Evolutionary conservation across 2,329 filamentous ascomycete species (phyloP).

Genomic region (Trichoderma sp.): DNA sequence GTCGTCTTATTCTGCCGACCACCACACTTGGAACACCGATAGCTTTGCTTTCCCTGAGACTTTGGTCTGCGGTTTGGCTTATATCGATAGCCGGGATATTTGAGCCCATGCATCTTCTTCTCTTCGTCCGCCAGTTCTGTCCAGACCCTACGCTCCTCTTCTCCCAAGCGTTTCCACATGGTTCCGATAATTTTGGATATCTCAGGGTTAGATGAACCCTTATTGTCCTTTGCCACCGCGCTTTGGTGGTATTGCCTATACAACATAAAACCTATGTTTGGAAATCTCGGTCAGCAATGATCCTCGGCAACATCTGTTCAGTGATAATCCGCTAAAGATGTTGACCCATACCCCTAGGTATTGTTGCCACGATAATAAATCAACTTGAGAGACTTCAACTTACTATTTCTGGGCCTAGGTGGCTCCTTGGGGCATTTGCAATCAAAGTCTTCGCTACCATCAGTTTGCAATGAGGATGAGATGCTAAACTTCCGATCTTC

Average conservation of each 20-base stretch:
- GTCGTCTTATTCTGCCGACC: slow-evolving; percentile 62
- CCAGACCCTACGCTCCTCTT: slow-evolving; percentile 79
- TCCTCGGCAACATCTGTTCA: background rate
- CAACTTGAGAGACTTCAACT: slow-evolving; percentile 30
- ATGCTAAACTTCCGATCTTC: slow-evolving; percentile 30
- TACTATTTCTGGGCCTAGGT: slow-evolving; percentile 58
- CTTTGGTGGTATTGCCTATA: slow-evolving; percentile 93
- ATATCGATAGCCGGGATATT: slow-evolving; percentile 93
- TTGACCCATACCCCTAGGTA: background rate
- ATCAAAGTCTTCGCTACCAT: slow-evolving; percentile 43
- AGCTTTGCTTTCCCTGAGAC: slow-evolving; percentile 47
- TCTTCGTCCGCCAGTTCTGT: slow-evolving; percentile 89
- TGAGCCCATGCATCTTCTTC: slow-evolving; percentile 81
- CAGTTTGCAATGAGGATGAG: slow-evolving; percentile 30
- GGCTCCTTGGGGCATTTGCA: slow-evolving; percentile 57
- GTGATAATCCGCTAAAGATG: background rate
- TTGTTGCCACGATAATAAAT: background rate
- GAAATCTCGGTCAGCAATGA: slow-evolving; percentile 26
- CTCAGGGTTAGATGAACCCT: slow-evolving; percentile 89
- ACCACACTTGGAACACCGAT: slow-evolving; percentile 68
- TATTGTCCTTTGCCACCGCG: slow-evolving; percentile 74
- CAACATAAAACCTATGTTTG: slow-evolving; percentile 80
- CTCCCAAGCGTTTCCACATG: slow-evolving; percentile 78
- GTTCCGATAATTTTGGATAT: slow-evolving; percentile 97
- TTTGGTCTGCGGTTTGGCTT: slow-evolving; percentile 68